These are phyloP conservation scores for Exobasidium cylindrosporum DNA, from an alignment of 1,284 basidiomycete genomes.

Conservation along the genomic window DNA sequence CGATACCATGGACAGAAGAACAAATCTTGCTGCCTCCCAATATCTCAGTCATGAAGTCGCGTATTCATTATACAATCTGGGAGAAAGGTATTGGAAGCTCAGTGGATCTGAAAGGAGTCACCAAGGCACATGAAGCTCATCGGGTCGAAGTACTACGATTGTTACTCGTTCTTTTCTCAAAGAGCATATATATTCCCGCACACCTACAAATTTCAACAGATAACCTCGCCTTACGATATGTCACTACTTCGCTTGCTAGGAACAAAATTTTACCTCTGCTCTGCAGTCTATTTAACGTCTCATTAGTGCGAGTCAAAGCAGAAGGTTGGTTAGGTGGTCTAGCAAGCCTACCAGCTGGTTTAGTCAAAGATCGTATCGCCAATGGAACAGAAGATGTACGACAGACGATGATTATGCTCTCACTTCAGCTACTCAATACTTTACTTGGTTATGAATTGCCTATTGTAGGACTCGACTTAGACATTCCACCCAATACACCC, in stretches of 20 bases:
- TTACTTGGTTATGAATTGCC: conserved; percentile 36
- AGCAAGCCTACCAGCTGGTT: conserved; percentile 5
- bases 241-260: conserved; percentile 33
- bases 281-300: conserved; percentile 49
- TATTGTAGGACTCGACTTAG: neutral
- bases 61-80: conserved; percentile 48
- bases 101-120: conserved; percentile 34
- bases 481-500: neutral
- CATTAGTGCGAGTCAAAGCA: conserved; percentile 23
- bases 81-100: conserved; percentile 50
- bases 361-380: conserved; percentile 13
- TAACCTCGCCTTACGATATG: conserved; percentile 30
- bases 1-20: conserved; percentile 51
- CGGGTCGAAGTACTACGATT: conserved; percentile 45
- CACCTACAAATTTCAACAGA: conserved; percentile 17
- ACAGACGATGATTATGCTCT: conserved; percentile 26
- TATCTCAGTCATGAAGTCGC: neutral
- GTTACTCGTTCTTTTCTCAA: conserved; percentile 47
- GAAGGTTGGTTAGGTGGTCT: conserved; percentile 18
- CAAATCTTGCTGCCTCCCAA: conserved; percentile 21
- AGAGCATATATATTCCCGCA: conserved; percentile 45
- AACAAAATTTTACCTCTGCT: conserved; percentile 42
- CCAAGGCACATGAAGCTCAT: conserved; percentile 31
- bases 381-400: conserved; percentile 25
- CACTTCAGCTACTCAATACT: conserved; percentile 41